Base-by-base conservation (phyloP, 345 rosid species). In the Aethionema arabicum region DNA sequence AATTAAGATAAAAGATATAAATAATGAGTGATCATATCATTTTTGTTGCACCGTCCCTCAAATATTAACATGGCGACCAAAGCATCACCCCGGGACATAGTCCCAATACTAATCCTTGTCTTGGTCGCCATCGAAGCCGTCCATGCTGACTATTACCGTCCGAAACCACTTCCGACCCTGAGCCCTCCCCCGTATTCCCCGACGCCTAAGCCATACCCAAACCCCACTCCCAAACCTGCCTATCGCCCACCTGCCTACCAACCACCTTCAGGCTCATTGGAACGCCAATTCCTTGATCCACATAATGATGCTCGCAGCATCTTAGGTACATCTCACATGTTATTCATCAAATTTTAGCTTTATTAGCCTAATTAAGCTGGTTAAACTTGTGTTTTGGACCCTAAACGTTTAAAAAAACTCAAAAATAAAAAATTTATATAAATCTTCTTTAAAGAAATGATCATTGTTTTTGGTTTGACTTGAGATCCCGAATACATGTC, bases 251-350 rank as follows among this genome's bases (percentile, higher is more conserved):
- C 65, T 50, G 51, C 65, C 14, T 33, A 63, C 51, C 69, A 56
- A 15, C 69, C 75, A 48, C 75, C 70, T 57, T 33, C 59, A 1
- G 69, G 65, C 42, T 63, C 75, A 49, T 47, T 38, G 11, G 79
- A 71, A 0, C 58, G 29, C 32, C 84, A 82, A 52, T 90, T 85
- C 71, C 52, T 90, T 63, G 76, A 63, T 30, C 91, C 92, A 3
- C 97, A 90, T 6, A 90, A 90, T 47, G 77, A 76, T 2, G 95
- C 78, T 5, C 88, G 74, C 15, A 52, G 56, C 7, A 51, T 10
- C 40, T 33, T 70, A 56, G 37, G 97, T 0, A 65, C 59, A 44
- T 44, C 7, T 45, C 27, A 21, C 27, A 21, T 21, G 2, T 21
- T 21, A 21, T 21, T 21, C 27, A 21, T 21, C 27, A 21, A 21